Percentiles rank a stretch among this genome's conserved stretches.
Conservation (phyloP, 2,329 filamentous ascomycete species). For the Teratosphaeria epicoccoides region DNA sequence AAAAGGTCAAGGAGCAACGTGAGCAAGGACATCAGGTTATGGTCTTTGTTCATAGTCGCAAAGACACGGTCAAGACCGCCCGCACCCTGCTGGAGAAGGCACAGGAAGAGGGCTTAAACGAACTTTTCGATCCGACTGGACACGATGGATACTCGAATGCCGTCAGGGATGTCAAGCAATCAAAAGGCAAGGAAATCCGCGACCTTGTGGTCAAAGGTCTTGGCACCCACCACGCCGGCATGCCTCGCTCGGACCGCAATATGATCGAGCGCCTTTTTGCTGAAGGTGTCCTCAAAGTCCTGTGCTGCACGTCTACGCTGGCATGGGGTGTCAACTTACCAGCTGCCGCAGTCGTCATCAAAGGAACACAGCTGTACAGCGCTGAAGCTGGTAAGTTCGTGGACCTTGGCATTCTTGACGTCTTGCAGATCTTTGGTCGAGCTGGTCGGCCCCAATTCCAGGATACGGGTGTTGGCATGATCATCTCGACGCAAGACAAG, state of each 20-base stretch:
- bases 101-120: conserved; percentile 62
- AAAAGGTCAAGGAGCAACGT: conserved; percentile 92
- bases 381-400: conserved; percentile 94
- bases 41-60: conserved; percentile 96
- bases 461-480: conserved; percentile 95
- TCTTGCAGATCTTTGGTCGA: conserved; percentile 96
- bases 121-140: conserved; percentile 70
- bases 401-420: conserved; percentile 90
- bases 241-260: conserved; percentile 89
- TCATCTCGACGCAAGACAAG: conserved; percentile 92
- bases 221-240: conserved; percentile 91
- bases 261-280: conserved; percentile 87
- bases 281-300: conserved; percentile 87
- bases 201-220: conserved; percentile 85
- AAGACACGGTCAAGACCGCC: conserved; percentile 84
- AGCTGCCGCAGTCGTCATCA: conserved; percentile 92
- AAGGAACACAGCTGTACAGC: conserved; percentile 94
- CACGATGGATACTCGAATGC: conserved; percentile 75
- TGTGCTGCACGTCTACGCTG: conserved; percentile 95
- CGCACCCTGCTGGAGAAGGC: conserved; percentile 80
- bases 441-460: conserved; percentile 96
- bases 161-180: conserved; percentile 72
- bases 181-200: conserved; percentile 74
- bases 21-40: conserved; percentile 90
- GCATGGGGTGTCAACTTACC: conserved; percentile 99